Evolutionary conservation across 2,329 filamentous ascomycete species (phyloP).

Genomic region (Phyllosticta paracitricarpa): DNA sequence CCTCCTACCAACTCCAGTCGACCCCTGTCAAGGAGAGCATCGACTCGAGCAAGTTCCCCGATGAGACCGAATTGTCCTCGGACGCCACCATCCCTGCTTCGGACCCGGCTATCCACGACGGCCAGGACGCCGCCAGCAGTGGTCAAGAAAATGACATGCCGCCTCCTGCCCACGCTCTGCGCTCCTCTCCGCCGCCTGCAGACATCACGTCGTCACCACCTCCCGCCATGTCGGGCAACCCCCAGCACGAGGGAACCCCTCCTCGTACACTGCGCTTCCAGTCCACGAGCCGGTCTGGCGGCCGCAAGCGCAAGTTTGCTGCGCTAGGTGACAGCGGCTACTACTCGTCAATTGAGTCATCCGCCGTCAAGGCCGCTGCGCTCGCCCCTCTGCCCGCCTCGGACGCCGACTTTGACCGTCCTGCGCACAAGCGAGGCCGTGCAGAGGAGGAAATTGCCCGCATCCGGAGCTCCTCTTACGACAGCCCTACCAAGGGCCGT

Average conservation of each 20-base stretch:
- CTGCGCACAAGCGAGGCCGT: slow-evolving; percentile 73
- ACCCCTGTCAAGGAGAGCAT: slow-evolving; percentile 31
- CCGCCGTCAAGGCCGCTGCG: slow-evolving; percentile 63
- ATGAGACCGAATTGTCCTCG: slow-evolving; percentile 41
- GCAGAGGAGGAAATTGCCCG: slow-evolving; percentile 94
- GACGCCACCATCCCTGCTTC: slow-evolving; percentile 44
- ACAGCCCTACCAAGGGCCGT: slow-evolving; percentile 70
- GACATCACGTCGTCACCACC: slow-evolving; percentile 89
- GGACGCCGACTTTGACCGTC: slow-evolving; percentile 63
- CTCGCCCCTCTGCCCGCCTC: slow-evolving; percentile 59
- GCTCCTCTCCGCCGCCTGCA: slow-evolving; percentile 60
- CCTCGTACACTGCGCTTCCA: slow-evolving; percentile 55
- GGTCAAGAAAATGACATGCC: slow-evolving; percentile 26
- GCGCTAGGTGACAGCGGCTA: slow-evolving; percentile 92
- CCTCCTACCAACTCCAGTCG: slow-evolving; percentile 4
- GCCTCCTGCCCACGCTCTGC: slow-evolving; percentile 36
- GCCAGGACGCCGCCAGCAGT: slow-evolving; percentile 27
- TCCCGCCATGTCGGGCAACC: slow-evolving; percentile 59
- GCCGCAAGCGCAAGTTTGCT: slow-evolving; percentile 66
- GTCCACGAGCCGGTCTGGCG: slow-evolving; percentile 54
- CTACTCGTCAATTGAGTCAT: slow-evolving; percentile 92
- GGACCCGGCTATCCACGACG: slow-evolving; percentile 39
- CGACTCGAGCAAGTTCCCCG: slow-evolving; percentile 41
- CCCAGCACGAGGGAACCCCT: slow-evolving; percentile 58
- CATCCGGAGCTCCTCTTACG: slow-evolving; percentile 82